A percentile compares a stretch with the other conserved stretches of the same genome.
Conservation (phyloP, 2,329 filamentous ascomycete genomes). For the Blastomyces parvus region DNA sequence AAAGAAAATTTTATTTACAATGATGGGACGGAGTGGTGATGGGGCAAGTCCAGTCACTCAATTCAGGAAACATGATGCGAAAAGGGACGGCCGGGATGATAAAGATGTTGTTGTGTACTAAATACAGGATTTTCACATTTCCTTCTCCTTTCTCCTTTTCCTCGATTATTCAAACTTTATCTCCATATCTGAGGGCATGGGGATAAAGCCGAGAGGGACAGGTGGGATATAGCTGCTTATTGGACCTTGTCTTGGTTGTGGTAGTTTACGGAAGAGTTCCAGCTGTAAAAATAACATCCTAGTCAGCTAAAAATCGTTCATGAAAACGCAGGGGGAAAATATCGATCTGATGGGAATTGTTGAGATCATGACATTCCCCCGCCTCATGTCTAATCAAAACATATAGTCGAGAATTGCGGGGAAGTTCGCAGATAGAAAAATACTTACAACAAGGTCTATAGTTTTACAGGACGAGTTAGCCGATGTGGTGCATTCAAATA, state of each 20-base stretch:
- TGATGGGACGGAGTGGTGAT: not conserved
- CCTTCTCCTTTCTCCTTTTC: not conserved
- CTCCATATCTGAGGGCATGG: not conserved
- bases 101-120: not conserved
- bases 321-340: not conserved
- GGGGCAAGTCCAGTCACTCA: not conserved
- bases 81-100: not conserved
- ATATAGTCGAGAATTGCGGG: not conserved
- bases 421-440: slow-evolving; percentile 1
- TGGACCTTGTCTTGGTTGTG: slow-evolving; percentile 77
- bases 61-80: not conserved
- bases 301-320: slow-evolving; percentile 4
- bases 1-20: slow-evolving; percentile 6
- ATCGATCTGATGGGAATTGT: not conserved
- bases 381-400: not conserved
- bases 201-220: not conserved
- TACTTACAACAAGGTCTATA: slow-evolving; percentile 58
- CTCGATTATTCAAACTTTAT: not conserved
- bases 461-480: slow-evolving; percentile 12
- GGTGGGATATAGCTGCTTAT: slow-evolving; percentile 20
- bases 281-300: slow-evolving; percentile 51
- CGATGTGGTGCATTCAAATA: not conserved
- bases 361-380: not conserved
- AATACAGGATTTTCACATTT: not conserved
- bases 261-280: slow-evolving; percentile 93